Percentiles rank a stretch among this genome's conserved stretches.
These are phyloP conservation scores for Arbutus unedo DNA, from an alignment of 148 eudicot species.

Conservation along the genomic window DNA sequence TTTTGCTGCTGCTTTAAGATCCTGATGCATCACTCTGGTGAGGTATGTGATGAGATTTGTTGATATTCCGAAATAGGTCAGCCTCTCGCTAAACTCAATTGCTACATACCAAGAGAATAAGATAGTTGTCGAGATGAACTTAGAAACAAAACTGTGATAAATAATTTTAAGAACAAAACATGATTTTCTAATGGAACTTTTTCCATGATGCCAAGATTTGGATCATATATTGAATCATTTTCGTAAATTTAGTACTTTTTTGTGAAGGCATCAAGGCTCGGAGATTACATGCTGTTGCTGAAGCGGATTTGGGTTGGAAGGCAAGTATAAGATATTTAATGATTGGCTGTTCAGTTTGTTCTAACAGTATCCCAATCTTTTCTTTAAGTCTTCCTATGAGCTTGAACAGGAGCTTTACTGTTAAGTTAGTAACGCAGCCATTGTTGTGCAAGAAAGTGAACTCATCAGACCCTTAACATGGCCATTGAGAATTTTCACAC, in stretches of 20 bases:
- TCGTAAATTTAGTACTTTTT: background rate
- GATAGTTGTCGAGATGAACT: background rate
- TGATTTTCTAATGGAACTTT: background rate
- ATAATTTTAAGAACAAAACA: background rate
- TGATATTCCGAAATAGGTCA: conserved; percentile 14
- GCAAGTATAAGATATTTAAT: background rate
- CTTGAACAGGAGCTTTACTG: background rate
- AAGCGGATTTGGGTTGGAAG: background rate
- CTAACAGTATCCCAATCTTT: background rate
- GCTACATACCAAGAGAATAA: background rate
- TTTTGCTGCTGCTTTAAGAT: conserved; percentile 17
- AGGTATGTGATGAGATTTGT: conserved; percentile 21
- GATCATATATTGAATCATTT: background rate
- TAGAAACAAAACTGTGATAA: background rate
- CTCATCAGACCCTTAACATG: background rate
- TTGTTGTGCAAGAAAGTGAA: background rate
- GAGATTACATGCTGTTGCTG: background rate
- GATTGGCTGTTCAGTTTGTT: background rate
- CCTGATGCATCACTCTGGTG: conserved; percentile 16
- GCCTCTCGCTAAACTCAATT: conserved; percentile 18
- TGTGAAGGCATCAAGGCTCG: background rate
- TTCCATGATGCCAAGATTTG: background rate
- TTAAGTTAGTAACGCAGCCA: background rate
- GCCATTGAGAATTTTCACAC: background rate
- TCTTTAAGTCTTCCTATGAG: background rate